phyloP scores from a whole-genome alignment of 2,329 filamentous ascomycete species.

The Penicillium sp. region DNA sequence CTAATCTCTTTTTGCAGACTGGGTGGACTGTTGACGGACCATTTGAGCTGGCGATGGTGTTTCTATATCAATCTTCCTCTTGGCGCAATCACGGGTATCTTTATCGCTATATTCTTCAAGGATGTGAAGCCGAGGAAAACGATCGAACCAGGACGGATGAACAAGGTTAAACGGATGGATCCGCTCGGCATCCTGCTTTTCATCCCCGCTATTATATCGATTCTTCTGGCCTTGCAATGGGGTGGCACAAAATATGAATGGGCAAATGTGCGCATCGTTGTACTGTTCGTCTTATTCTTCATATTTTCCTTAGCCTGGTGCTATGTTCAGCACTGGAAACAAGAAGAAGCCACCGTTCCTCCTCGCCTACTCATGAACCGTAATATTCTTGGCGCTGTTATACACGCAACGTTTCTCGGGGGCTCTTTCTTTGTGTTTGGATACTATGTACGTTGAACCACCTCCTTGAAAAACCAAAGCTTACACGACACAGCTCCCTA shows the following conservation, averaged over 20 bases:
- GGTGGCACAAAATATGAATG: conserved; percentile 48
- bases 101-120: conserved; percentile 36
- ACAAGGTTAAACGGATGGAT: conserved; percentile 37
- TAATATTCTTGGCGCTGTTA: conserved; percentile 43
- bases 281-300: conserved; percentile 51
- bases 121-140: conserved; percentile 22
- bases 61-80: conserved; percentile 44
- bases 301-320: conserved; percentile 47
- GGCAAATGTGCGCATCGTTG: conserved; percentile 47
- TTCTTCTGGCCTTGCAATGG: conserved; percentile 51
- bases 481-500: conserved; percentile 36
- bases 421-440: conserved; percentile 46
- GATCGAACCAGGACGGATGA: conserved; percentile 15
- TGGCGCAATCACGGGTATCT: conserved; percentile 29
- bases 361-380: conserved; percentile 46
- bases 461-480: background rate
- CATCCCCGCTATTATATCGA: conserved; percentile 46
- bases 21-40: conserved; percentile 46
- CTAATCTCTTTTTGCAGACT: conserved; percentile 26
- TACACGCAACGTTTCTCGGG: conserved; percentile 45
- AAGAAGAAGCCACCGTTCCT: conserved; percentile 48
- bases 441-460: conserved; percentile 40
- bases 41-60: conserved; percentile 46
- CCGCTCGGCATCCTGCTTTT: conserved; percentile 47
- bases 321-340: conserved; percentile 38